A percentile compares a stretch with the other conserved stretches of the same genome.
phyloP scores from a whole-genome alignment of 148 eudicot species.

The Rhododendron mucronatum region DNA sequence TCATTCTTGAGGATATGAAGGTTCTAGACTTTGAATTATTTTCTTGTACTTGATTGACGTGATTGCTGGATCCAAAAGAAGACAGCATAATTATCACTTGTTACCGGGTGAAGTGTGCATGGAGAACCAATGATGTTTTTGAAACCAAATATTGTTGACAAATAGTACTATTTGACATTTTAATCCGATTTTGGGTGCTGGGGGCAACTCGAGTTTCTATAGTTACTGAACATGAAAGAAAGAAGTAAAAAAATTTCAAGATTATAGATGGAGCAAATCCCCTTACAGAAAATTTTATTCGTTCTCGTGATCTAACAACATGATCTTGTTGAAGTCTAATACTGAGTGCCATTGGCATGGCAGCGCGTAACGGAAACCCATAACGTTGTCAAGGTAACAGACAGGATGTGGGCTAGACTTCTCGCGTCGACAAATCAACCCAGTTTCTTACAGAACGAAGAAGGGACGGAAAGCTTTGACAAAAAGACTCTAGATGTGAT shows the following conservation, averaged over 20 bases:
- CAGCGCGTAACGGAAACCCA: constrained; percentile 47
- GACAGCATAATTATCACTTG: background rate
- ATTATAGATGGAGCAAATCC: background rate
- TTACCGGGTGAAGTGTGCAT: background rate
- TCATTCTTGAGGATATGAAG: background rate
- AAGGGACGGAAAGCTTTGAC: constrained; percentile 25
- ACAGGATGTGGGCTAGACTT: constrained; percentile 66
- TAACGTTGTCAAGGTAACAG: constrained; percentile 46
- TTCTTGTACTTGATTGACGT: background rate
- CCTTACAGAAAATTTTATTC: background rate
- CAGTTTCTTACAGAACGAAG: constrained; percentile 30
- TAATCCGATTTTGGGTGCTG: background rate
- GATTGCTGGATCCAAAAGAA: background rate
- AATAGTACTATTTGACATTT: background rate
- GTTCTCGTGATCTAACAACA: background rate
- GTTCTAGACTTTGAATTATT: background rate
- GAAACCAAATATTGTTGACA: background rate
- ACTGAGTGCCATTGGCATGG: constrained; percentile 10
- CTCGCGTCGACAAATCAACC: constrained; percentile 61
- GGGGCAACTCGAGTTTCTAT: background rate
- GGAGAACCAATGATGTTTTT: background rate
- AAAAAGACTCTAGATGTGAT: constrained; percentile 22
- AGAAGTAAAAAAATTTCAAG: background rate
- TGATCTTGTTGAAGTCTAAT: background rate
- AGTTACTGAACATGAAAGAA: background rate